A percentile compares a stretch with the other conserved stretches of the same genome.
These are phyloP conservation scores for Fusarium lateritium DNA, from an alignment of 2,329 filamentous ascomycete species.

Conservation along the genomic window DNA sequence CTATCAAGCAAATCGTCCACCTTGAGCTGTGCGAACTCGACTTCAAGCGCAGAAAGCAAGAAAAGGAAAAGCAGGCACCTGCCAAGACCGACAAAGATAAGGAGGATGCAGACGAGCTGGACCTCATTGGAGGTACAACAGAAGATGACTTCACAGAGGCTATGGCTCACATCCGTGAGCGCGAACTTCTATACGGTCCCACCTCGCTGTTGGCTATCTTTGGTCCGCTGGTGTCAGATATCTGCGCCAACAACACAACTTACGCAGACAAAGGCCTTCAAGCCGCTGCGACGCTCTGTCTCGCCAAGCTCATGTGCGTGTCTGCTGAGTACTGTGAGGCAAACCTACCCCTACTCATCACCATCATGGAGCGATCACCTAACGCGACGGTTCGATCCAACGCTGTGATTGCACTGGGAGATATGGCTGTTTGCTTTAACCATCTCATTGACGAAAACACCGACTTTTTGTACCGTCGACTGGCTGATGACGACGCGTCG, in stretches of 20 bases:
- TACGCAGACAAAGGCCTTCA: conserved; percentile 93
- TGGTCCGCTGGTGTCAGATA: conserved; percentile 90
- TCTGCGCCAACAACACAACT: conserved; percentile 93
- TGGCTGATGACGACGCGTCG: conserved; percentile 88
- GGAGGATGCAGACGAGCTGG: conserved; percentile 87
- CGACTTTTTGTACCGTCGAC: conserved; percentile 93
- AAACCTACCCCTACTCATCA: conserved; percentile 93
- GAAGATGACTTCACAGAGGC: conserved; percentile 94
- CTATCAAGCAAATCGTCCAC: conserved; percentile 99
- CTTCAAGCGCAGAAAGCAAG: conserved; percentile 95
- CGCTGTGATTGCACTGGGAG: conserved; percentile 94
- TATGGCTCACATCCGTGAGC: conserved; percentile 86
- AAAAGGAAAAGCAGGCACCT: conserved; percentile 79
- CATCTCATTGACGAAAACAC: conserved; percentile 99
- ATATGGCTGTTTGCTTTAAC: conserved; percentile 99
- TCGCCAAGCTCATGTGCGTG: conserved; percentile 99
- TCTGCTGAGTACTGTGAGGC: conserved; percentile 96
- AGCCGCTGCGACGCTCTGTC: conserved; percentile 91
- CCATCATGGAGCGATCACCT: conserved; percentile 94
- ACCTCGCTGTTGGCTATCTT: conserved; percentile 90
- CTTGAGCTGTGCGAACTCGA: conserved; percentile 97
- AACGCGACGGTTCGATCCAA: conserved; percentile 96
- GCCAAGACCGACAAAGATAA: conserved; percentile 66
- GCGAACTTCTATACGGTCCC: conserved; percentile 85
- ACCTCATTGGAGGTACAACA: conserved; percentile 95